Evolutionary conservation across 2,329 filamentous ascomycete genomes (phyloP), one percentile per base, ranked within the genome.

Genomic region (Thelonectria olida): DNA sequence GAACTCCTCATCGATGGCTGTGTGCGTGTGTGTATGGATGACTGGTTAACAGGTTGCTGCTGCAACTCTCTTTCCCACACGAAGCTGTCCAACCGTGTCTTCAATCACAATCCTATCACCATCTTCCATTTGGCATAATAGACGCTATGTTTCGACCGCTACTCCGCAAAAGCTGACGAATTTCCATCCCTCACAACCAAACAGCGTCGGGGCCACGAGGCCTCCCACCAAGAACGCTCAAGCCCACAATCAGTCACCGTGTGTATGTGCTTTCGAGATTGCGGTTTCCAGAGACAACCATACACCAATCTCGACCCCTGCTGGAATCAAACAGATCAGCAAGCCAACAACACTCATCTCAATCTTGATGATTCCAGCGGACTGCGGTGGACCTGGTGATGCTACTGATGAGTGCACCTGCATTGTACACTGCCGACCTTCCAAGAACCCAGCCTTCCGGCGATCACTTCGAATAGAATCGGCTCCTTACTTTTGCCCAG

Each of bases 151-250:
- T 45, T 56, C 42, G 23, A 50, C 39, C 22, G n/a, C 39, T 36
- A 27, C 54, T 58, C 54, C 28, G 47, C 38, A 51, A 39, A 62
- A 56, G 68, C 68, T 70, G 64, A 70, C 68, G 68, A 64, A 64
- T 70, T 48, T 65, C 39, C 60, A 44, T 50, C 42, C 39, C 53
- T 9, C 53, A 25, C 44, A 41, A 41, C 36, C 19, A 23, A 31
- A 38, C 53, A 48, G 42, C 34, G 42, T 47, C 44, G 38, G 42
- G 58, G 67, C 65, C 62, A 67, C 67, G 69, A 71, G 68, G 69
- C 68, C 68, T 66, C 58, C 48, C 31, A 48, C 68, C 71, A 48
- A 66, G 67, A 71, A 31, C 49, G 61, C 68, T 62, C 65, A 71
- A 71, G n/a, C n/a, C n/a, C n/a, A 51, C 39, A 42, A 22, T 23